Evolutionary conservation across 352 stramenopile species (phyloP), one percentile per base, ranked within the genome.

Genomic region (Globisporangium spiculum): DNA sequence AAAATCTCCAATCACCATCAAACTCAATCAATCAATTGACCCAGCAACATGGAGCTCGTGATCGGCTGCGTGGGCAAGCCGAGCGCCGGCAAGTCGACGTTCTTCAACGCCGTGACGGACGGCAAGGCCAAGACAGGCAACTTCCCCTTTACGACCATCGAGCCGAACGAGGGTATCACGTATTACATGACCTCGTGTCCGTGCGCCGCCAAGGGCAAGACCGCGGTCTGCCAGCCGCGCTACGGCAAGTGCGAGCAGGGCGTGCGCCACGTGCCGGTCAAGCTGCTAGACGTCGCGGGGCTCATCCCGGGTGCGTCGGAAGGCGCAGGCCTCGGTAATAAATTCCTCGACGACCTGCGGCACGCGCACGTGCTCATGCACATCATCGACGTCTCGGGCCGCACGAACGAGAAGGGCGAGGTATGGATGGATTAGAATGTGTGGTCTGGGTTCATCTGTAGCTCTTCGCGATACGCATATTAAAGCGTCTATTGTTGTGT

Each of bases 321-420:
- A 44, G 96, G 96, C 30, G 92, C 94, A 24, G 98, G 98, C 0
- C 83, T 99, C 0, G 98, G 98, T 20, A 99, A 99, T 81, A 96
- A 99, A 75, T 99, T 99, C 77, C 84, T 99, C 16, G 93, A 97
- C 66, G 90, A 97, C 69, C 68, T 97, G 50, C 88, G 90, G 10
- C 88, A 96, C 60, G 90, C 90, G 7, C 81, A 96, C 60, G 90
- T 97, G 61, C 80, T 97, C 26, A 89, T 97, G 80, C 90, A 97
- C 73, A 96, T 97, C 71, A 90, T 97, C 44, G 90, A 97, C 69
- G 87, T 96, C 50, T 95, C 86, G 14, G 90, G 90, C 5, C 83
- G 84, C 46, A 97, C 90, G 9, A 97, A 97, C 75, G 90, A 97
- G 67, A 97, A 97, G 74, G 90, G 90, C 58, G 89, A 92, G 44